Base-by-base conservation (phyloP, 768 basidiomycete genomes). In the Kwoniella shandongensis region DNA sequence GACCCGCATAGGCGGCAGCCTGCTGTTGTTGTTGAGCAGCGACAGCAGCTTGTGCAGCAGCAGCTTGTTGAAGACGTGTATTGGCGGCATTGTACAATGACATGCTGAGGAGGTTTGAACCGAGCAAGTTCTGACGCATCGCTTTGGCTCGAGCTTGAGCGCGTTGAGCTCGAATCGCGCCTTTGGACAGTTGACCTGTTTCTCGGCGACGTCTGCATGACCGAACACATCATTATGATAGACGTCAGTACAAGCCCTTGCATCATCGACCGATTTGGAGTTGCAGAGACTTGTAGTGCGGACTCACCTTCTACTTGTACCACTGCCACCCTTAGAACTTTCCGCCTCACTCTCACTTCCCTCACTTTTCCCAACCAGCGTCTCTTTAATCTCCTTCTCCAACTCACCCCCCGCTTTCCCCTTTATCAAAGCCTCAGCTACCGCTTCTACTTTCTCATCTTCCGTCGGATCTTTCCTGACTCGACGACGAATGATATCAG, bases 361-460 rank as follows among this genome's bases (percentile, higher is more conserved):
- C 22, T 64, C 62, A 22, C 60, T 46, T 26, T 54, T 54, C 36
- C 55, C 44, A 20, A 64, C 62, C 49, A 76, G 49, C 41, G 68
- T 66, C 6, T 70, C 65, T 57, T 70, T 70, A 58, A 76, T 70
- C 50, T 73, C 75, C n/a, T 56, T 56, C 55, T 75, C 75, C 1
- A 76, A 61, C 20, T 56, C 57, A 5, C 70, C 51, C 0, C 75
- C 73, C 6, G 66, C 62, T 52, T 75, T 74, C 20, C 75, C 75
- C 53, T 76, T 63, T 35, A 76, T 76, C 39, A 76, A 42, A 4
- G 72, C 63, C 12, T 69, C 66, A 18, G 75, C 75, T 15, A 76
- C 73, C n/a, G 73, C 75, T n/a, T 76, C 73, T 26, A 74, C 74
- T 48, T 76, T 76, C 15, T 74, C 73, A 55, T 76, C 75, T 54